Base-by-base conservation (phyloP, 345 rosid genomes). In the Eucalyptus polyanthemos region DNA sequence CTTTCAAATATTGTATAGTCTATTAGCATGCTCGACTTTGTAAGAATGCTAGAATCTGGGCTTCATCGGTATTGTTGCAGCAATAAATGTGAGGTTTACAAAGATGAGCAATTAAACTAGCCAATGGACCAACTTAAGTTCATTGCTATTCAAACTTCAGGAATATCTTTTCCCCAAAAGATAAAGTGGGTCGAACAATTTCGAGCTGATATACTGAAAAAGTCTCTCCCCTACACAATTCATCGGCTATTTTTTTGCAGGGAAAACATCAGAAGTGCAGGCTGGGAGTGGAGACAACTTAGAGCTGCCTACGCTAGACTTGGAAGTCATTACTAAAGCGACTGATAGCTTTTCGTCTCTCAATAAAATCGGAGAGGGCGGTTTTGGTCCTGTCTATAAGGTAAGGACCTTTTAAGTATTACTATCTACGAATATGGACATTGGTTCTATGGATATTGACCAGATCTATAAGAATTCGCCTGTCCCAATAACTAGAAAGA, bases 381-480 rank as follows among this genome's bases (percentile, higher is more conserved):
- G 94, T n/a, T 94, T 91, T 89, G 95, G 93, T 16, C 76, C 91
- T 6, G 95, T 94, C 10, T 94, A 93, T 58, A 90, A 89, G 93
- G 94, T 93, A 87, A 88, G 49, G 27, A 62, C 88, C 86, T 62
- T 11, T 34, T 76, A 44, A 37, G 25, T 37, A 37, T 76, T 76
- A 19, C 27, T 11, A 37, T 76, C 27, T 76, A 37, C 6, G 47
- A 76, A 37, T 76, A 37, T 37, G 27, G 27, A 37, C 7, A 9
- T 37, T 21, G 83, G 47, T 76, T 72, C 25, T 34, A 0, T 34
- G 14, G 44, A 34, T 34, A 72, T 69, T 34, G 25, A 11, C 44
- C 40, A 40, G 24, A 69, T 34, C 44, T 34, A 17, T 34, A 69
- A 34, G 13, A 34, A 17, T 69, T 37, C 25, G 42, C 14, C 83